Conservation (phyloP, 2,329 filamentous ascomycete genomes). For the Talaromyces atroroseus region DNA sequence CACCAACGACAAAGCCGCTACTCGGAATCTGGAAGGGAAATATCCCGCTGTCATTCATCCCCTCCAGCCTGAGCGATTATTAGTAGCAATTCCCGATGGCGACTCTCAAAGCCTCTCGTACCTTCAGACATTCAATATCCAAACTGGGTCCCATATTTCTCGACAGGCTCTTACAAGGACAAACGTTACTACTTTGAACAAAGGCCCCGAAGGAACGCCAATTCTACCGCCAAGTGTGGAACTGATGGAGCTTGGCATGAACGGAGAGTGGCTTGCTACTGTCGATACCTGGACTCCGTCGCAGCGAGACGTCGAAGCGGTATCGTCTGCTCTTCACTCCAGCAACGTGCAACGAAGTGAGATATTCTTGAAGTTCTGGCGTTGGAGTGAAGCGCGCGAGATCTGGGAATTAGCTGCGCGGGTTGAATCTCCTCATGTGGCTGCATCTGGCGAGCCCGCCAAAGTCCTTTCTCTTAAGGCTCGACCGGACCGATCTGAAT, state of each 20-base stretch:
- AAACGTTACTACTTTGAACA: conserved; percentile 74
- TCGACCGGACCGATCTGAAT: conserved; percentile 63
- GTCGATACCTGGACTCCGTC: conserved; percentile 86
- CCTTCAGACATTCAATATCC: conserved; percentile 83
- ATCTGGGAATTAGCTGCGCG: conserved; percentile 72
- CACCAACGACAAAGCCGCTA: background rate
- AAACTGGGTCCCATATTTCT: conserved; percentile 68
- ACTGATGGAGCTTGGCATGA: conserved; percentile 66
- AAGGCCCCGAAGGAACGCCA: conserved; percentile 63
- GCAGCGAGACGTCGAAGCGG: conserved; percentile 58
- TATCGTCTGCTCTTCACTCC: conserved; percentile 39
- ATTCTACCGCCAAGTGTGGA: conserved; percentile 74
- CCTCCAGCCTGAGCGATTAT: conserved; percentile 56
- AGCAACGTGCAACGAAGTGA: conserved; percentile 53
- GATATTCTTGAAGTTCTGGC: conserved; percentile 89
- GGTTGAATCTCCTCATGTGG: conserved; percentile 74
- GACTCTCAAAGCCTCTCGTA: conserved; percentile 45
- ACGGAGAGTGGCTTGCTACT: conserved; percentile 86
- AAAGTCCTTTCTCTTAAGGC: conserved; percentile 67
- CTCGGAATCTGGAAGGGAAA: conserved; percentile 10
- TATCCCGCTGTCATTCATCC: conserved; percentile 61
- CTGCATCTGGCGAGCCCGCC: conserved; percentile 45
- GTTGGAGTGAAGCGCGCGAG: conserved; percentile 51
- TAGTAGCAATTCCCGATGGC: conserved; percentile 58
- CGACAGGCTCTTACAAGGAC: conserved; percentile 86